phyloP scores from a whole-genome alignment of 306 rosid genomes.

The Ormosia emarginata region DNA sequence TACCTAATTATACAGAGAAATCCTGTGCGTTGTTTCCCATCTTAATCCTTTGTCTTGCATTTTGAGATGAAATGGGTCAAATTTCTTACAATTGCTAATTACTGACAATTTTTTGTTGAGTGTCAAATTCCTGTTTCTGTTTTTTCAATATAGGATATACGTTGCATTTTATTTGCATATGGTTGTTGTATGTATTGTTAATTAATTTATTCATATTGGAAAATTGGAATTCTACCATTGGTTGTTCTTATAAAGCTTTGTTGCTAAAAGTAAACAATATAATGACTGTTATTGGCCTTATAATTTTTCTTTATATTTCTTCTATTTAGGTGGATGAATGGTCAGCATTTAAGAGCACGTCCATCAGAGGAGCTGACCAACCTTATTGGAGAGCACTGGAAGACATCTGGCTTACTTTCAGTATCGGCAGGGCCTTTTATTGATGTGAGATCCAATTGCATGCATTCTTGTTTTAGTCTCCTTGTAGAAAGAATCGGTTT shows the following conservation, averaged over 20 bases:
- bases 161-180: not conserved
- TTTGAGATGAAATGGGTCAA: not conserved
- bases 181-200: not conserved
- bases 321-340: conserved; percentile 90
- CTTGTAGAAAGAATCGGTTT: not conserved
- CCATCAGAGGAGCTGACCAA: conserved; percentile 65
- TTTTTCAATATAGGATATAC: not conserved
- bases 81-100: not conserved
- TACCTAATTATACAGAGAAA: not conserved
- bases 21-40: not conserved
- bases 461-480: conserved; percentile 20
- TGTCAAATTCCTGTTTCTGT: not conserved
- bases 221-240: not conserved
- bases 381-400: conserved; percentile 78
- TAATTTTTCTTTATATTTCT: not conserved
- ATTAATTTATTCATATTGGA: conserved; percentile 1
- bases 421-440: conserved; percentile 61
- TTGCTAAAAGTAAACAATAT: not conserved
- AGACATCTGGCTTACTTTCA: conserved; percentile 56
- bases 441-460: conserved; percentile 53
- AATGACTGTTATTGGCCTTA: not conserved
- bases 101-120: not conserved
- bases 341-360: conserved; percentile 79
- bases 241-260: not conserved
- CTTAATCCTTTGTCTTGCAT: not conserved